Evolutionary conservation across 768 basidiomycete genomes (phyloP).

Genomic region (Podaxis carcinomalis): DNA sequence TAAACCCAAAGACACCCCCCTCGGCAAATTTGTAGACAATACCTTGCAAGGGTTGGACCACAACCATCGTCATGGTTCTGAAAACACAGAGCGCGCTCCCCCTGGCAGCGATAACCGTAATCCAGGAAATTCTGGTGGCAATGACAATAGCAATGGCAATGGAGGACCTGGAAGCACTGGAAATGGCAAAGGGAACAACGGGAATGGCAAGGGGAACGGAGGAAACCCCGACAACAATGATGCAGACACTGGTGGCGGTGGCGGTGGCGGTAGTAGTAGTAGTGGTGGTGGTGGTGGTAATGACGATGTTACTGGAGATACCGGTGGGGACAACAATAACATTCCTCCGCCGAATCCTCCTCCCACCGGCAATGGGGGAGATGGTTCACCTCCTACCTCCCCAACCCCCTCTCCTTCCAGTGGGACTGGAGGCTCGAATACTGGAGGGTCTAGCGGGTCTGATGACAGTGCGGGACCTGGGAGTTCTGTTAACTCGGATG

Average conservation of each 20-base stretch:
- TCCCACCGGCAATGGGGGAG: no score
- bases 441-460: background rate
- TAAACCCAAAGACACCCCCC: no score
- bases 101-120: background rate
- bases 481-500: background rate
- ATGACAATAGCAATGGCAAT: background rate
- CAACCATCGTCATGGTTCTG: background rate
- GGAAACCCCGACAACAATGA: no score
- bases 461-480: background rate
- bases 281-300: constrained; percentile 2
- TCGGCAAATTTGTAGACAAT: no score
- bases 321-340: background rate
- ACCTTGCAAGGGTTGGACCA: background rate
- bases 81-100: background rate
- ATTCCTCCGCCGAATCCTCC: background rate
- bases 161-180: background rate
- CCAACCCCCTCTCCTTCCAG: background rate
- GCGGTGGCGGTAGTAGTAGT: background rate
- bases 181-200: no score
- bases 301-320: constrained; percentile 7
- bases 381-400: background rate
- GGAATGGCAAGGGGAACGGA: no score
- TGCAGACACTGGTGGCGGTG: background rate
- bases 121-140: background rate
- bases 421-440: background rate